Evolutionary conservation across 306 rosid species (phyloP).

Genomic region (Chamaecrista fasciculata): DNA sequence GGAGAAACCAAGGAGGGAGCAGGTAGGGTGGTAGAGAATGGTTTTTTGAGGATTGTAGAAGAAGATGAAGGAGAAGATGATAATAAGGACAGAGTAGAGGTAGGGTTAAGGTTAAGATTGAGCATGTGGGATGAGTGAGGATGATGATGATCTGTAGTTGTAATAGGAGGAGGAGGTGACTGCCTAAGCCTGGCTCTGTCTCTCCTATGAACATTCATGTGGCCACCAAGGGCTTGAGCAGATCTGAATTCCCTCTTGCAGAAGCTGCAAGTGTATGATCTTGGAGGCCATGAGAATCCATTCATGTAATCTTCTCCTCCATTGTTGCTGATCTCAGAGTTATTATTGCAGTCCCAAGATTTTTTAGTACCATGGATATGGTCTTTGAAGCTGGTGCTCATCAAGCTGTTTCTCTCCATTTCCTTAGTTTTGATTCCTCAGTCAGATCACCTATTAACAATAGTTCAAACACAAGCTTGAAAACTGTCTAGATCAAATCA

Average conservation of each 20-base stretch:
- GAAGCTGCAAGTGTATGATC: slow-evolving; percentile 78
- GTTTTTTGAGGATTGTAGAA: slow-evolving; percentile 28
- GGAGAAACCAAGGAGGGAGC: slow-evolving; percentile 47
- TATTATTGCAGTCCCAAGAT: slow-evolving; percentile 1
- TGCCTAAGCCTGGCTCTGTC: slow-evolving; percentile 87
- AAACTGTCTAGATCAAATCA: slow-evolving; percentile 41
- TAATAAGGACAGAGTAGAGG: slow-evolving; percentile 31
- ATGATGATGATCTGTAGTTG: slow-evolving; percentile 33
- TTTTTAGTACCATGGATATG: slow-evolving; percentile 23
- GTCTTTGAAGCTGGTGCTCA: slow-evolving; percentile 36
- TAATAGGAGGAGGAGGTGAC: slow-evolving; percentile 54
- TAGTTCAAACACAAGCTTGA: slow-evolving; percentile 33
- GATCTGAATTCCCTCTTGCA: slow-evolving; percentile 89
- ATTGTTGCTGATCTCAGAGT: not conserved
- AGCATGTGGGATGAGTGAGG: slow-evolving; percentile 33
- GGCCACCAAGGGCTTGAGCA: slow-evolving; percentile 98
- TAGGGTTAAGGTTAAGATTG: slow-evolving; percentile 54
- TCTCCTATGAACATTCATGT: slow-evolving; percentile 91
- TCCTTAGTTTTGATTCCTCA: slow-evolving; percentile 26
- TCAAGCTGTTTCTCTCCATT: slow-evolving; percentile 45
- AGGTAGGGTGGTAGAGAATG: slow-evolving; percentile 40
- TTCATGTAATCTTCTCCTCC: slow-evolving; percentile 40
- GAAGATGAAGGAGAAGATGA: slow-evolving; percentile 29
- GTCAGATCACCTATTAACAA: slow-evolving; percentile 25
- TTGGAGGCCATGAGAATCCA: slow-evolving; percentile 92